Conservation (phyloP, 1,284 basidiomycete species). For the Naganishia liquefaciens region DNA sequence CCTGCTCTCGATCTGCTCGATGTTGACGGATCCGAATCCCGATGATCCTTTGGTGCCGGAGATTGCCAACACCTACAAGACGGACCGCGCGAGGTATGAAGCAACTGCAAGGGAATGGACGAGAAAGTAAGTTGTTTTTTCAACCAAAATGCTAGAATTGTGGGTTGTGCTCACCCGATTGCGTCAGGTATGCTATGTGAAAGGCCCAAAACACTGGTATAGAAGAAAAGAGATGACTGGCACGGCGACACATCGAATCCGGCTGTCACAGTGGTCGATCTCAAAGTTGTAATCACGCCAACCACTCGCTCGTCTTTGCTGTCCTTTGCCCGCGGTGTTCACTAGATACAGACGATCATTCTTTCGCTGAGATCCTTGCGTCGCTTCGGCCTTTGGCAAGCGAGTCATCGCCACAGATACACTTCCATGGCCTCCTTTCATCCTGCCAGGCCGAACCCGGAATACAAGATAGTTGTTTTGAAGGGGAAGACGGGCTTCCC, state of each 20-base stretch:
- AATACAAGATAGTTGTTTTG: too few relatives aligned
- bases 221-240: constrained; percentile 28
- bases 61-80: constrained; percentile 80
- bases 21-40: constrained; percentile 95
- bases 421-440: too few relatives aligned
- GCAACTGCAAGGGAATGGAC: constrained; percentile 96
- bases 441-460: too few relatives aligned
- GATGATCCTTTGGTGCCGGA: constrained; percentile 76
- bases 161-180: background rate
- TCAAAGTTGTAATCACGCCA: constrained; percentile 20
- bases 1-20: constrained; percentile 90
- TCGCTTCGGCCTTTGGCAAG: too few relatives aligned
- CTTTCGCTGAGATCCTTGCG: too few relatives aligned
- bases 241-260: constrained; percentile 21
- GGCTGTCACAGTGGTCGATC: constrained; percentile 19
- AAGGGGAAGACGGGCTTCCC: too few relatives aligned
- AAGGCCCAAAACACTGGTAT: background rate
- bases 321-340: constrained; percentile 11
- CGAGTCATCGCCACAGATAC: background rate
- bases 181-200: constrained; percentile 32
- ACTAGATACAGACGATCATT: constrained; percentile 24
- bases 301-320: constrained; percentile 22
- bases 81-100: constrained; percentile 87
- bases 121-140: constrained; percentile 74
- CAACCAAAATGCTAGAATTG: background rate